Evolutionary conservation across 1,139 yeast species (phyloP).

Genomic region (Pichia inconspicua): DNA sequence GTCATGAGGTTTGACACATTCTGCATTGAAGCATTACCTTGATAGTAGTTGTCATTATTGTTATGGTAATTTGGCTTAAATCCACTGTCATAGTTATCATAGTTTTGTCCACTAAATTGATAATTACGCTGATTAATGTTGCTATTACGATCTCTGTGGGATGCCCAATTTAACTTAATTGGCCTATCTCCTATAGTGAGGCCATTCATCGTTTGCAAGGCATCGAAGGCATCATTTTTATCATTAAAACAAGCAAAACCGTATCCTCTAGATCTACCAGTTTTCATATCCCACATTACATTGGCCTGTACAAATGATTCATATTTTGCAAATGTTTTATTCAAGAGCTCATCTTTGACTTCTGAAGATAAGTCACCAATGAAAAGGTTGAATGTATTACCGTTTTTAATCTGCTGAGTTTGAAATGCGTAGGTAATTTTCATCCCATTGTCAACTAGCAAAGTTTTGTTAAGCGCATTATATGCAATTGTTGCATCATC

Average conservation of each 20-base stretch:
- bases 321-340: slow-evolving; percentile 51
- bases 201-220: slow-evolving; percentile 72
- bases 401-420: slow-evolving; percentile 51
- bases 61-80: slow-evolving; percentile 3
- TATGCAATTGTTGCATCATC: slow-evolving; percentile 58
- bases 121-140: slow-evolving; percentile 11
- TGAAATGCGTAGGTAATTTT: slow-evolving; percentile 81
- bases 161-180: slow-evolving; percentile 84
- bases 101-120: slow-evolving; percentile 5
- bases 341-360: slow-evolving; percentile 68
- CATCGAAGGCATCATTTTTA: slow-evolving; percentile 64
- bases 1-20: no score
- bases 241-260: slow-evolving; percentile 80
- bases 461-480: slow-evolving; percentile 47
- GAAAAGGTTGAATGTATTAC: slow-evolving; percentile 61
- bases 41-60: no score
- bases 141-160: slow-evolving; percentile 49
- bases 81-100: slow-evolving; percentile 9
- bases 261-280: slow-evolving; percentile 84
- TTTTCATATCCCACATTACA: slow-evolving; percentile 97
- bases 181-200: slow-evolving; percentile 64
- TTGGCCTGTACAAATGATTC: slow-evolving; percentile 71
- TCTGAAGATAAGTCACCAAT: slow-evolving; percentile 85
- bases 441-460: slow-evolving; percentile 45
- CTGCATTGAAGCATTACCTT: no score